phyloP scores from a whole-genome alignment of 352 stramenopile species.

The Nothophytophthora sp. region DNA sequence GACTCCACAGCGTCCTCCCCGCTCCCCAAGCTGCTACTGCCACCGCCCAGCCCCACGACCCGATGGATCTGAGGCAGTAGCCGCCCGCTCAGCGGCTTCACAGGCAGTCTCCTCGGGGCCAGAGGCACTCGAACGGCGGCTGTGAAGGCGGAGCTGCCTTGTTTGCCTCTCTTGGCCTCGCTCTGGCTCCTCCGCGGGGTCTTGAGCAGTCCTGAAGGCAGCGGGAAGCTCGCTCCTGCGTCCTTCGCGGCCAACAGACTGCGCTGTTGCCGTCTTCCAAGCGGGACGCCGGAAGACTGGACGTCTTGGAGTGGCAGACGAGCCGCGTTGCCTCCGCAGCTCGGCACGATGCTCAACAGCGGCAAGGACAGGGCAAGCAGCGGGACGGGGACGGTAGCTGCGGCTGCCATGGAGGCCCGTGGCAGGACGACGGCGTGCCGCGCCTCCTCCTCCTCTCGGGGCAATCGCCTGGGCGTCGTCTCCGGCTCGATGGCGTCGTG shows the following conservation, averaged over 20 bases:
- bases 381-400: no score
- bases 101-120: not conserved
- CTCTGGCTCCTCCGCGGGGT: conserved; percentile 3
- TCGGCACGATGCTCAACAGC: conserved; percentile 18
- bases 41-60: not conserved
- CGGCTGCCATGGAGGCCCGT: no score
- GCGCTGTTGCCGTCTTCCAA: no score
- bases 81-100: not conserved
- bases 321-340: conserved; percentile 6
- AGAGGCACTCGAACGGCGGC: not conserved
- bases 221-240: conserved; percentile 17
- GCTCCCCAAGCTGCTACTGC: not conserved
- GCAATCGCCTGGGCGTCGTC: not conserved
- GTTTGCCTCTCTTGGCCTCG: not conserved
- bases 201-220: not conserved
- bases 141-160: conserved; percentile 5
- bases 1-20: not conserved
- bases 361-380: conserved; percentile 16
- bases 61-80: conserved; percentile 6
- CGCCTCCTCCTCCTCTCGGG: not conserved
- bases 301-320: conserved; percentile 3
- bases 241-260: conserved; percentile 17
- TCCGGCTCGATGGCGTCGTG: conserved; percentile 1
- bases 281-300: not conserved
- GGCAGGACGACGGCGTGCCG: no score